phyloP scores from a whole-genome alignment of 2,329 filamentous ascomycete species.

The Aspergillus aculeatinus region DNA sequence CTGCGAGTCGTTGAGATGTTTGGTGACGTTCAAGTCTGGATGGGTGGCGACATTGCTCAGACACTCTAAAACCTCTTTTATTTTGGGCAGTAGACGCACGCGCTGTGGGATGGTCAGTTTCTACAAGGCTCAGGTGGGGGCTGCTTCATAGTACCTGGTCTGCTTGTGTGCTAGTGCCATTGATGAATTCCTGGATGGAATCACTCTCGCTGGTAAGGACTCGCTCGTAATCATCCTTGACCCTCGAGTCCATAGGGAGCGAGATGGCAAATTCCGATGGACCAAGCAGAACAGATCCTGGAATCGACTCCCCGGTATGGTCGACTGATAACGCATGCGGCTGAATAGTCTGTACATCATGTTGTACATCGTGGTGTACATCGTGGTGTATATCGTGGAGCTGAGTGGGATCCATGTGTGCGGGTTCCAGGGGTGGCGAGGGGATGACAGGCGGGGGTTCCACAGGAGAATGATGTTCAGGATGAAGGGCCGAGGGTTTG shows the following conservation, averaged over 20 bases:
- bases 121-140: background rate
- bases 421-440: slow-evolving; percentile 28
- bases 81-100: slow-evolving; percentile 27
- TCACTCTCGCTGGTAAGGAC: slow-evolving; percentile 30
- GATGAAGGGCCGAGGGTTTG: slow-evolving; percentile 17
- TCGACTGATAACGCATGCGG: slow-evolving; percentile 37
- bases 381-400: slow-evolving; percentile 6
- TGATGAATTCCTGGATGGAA: slow-evolving; percentile 33
- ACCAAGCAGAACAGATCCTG: slow-evolving; percentile 38
- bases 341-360: slow-evolving; percentile 35
- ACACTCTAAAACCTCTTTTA: slow-evolving; percentile 36
- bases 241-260: slow-evolving; percentile 45
- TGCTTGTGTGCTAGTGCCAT: slow-evolving; percentile 15
- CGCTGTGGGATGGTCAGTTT: slow-evolving; percentile 26
- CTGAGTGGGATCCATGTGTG: slow-evolving; percentile 26
- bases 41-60: slow-evolving; percentile 47
- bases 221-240: slow-evolving; percentile 44
- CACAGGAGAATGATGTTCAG: slow-evolving; percentile 22
- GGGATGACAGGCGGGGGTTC: slow-evolving; percentile 24
- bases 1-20: slow-evolving; percentile 36
- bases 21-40: slow-evolving; percentile 45
- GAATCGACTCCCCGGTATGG: slow-evolving; percentile 25
- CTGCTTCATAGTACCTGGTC: slow-evolving; percentile 27
- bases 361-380: no score
- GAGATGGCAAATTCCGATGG: slow-evolving; percentile 42